Evolutionary conservation across 2,329 filamentous ascomycete species (phyloP).

Genomic region (Botryotinia convoluta): DNA sequence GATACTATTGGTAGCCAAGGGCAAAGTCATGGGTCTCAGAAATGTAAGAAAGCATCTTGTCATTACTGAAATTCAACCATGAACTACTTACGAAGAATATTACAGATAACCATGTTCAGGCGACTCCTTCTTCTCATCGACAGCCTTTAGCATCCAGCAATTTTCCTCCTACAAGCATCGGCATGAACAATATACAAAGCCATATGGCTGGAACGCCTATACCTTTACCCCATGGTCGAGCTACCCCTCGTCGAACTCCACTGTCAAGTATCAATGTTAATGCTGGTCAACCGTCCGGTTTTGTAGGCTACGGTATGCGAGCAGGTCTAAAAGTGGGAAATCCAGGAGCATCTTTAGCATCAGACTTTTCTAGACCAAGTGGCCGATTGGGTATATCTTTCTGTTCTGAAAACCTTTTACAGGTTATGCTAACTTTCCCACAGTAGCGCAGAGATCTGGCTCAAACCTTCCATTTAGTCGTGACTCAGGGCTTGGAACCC

Average conservation of each 20-base stretch:
- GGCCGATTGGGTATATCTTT: slow-evolving; percentile 33
- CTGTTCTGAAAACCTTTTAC: neutral
- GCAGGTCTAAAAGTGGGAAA: slow-evolving; percentile 39
- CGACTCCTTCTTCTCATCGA: slow-evolving; percentile 38
- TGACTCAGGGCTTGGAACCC: slow-evolving; percentile 24
- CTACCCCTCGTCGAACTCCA: slow-evolving; percentile 28
- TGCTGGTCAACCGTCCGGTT: slow-evolving; percentile 25
- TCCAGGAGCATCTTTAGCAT: slow-evolving; percentile 22
- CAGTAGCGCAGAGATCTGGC: slow-evolving; percentile 32
- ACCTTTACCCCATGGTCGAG: slow-evolving; percentile 23
- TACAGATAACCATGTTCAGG: slow-evolving; percentile 29
- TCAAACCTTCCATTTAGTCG: slow-evolving; percentile 23
- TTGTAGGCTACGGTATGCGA: slow-evolving; percentile 39
- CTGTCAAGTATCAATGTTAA: slow-evolving; percentile 29
- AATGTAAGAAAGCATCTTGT: slow-evolving; percentile 21
- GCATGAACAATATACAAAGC: slow-evolving; percentile 25
- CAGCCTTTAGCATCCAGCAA: slow-evolving; percentile 30
- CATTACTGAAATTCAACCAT: too few species aligned
- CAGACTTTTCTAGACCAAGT: slow-evolving; percentile 25
- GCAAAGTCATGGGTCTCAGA: slow-evolving; percentile 10
- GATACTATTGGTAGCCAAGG: slow-evolving; percentile 30
- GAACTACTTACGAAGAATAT: neutral
- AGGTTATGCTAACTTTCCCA: neutral
- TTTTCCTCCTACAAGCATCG: slow-evolving; percentile 23
- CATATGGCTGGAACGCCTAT: slow-evolving; percentile 27